Evolutionary conservation across 2,329 filamentous ascomycete genomes (phyloP), one percentile per base, ranked within the genome.

Genomic region (Claviceps arundinis): DNA sequence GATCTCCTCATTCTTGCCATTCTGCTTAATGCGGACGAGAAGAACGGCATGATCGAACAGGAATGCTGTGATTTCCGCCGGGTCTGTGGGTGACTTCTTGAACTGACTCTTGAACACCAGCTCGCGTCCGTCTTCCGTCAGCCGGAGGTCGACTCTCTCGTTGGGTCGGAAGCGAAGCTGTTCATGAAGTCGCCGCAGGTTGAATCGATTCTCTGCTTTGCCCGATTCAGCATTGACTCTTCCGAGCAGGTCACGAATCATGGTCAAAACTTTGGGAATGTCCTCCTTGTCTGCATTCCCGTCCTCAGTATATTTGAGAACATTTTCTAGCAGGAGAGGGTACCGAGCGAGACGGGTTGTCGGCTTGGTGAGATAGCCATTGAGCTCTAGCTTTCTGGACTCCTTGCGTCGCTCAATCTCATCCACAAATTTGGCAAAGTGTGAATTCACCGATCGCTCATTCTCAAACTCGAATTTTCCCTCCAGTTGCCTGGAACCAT

Each of bases 381-480:
- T 98, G 54, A 98, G 74, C 68, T 98, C 93, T 47, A 98, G 76
- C 70, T 98, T 98, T 57, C 93, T 81, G 5, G 91, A 97, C 67
- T 98, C 93, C 67, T 96, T 96, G 60, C 95, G 80, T 54, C 93
- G 79, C 68, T 98, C 93, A 5, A 94, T 95, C 66, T 97, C 90
- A 58, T 98, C 93, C 26, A 97, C 93, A 60, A 97, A 96, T 62
- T 86, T 88, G 50, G 85, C 75, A 66, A 98, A 98, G 42, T 80
- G 80, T 1, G 84, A 79, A 61, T 98, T 98, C 52, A 82, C 79
- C 16, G 86, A 84, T 60, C 93, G 88, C 70, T 98, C 93, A 62
- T 93, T 93, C 69, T 98, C 93, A 65, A 97, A 98, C 64, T 96
- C 93, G 63, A 91, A 96, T 68, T 98, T 97, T 59, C 87, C 93